Evolutionary conservation across 148 eudicot species (phyloP), one percentile per base, ranked within the genome.

Genomic region (Nepenthes mirabilis): DNA sequence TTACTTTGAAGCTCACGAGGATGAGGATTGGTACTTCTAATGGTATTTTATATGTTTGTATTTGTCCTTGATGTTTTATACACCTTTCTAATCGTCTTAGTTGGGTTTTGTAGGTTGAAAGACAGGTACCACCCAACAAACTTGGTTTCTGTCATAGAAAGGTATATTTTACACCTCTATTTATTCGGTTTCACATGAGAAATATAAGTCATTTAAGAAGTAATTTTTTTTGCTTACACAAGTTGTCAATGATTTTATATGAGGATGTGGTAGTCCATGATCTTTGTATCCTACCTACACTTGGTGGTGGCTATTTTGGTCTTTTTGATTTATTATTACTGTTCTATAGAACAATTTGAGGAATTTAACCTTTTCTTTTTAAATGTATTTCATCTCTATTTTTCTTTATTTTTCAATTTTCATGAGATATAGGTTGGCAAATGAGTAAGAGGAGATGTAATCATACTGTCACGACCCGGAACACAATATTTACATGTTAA

Each of bases 121-220:
- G 87, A 94, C 75, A 94, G 86, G 62, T 94, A 94, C 75, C 99
- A 94, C 70, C 99, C 97, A 40, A 84, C 99, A 49, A 94, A 82
- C 69, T 76, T 94, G 57, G 47, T 86, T 63, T 59, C 84, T 57
- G 95, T 89, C 63, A 94, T 86, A 55, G 97, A 89, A 63, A 85
- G 95, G 99, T 94, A 75, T 9, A 74, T 32, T 10, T 12, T 37
- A 57, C 50, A 37, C 36, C n/a, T 13, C 23, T 55, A 32, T 9
- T 34, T 55, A 34, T 33, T 9, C 36, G 1, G 35, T 33, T 23
- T 1, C 9, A 9, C 33, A 49, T 5, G 12, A 0, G 1, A 49
- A n/a, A 49, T 10, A 10, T 49, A 10, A 5, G 12, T 11, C 3
- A 45, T 6, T 45, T 45, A 47, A 32, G 14, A 32, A 34, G 64